A percentile compares a stretch with the other conserved stretches of the same genome.
Evolutionary conservation across 2,329 filamentous ascomycete genomes (phyloP).

Genomic region (Talaromyces sp.): DNA sequence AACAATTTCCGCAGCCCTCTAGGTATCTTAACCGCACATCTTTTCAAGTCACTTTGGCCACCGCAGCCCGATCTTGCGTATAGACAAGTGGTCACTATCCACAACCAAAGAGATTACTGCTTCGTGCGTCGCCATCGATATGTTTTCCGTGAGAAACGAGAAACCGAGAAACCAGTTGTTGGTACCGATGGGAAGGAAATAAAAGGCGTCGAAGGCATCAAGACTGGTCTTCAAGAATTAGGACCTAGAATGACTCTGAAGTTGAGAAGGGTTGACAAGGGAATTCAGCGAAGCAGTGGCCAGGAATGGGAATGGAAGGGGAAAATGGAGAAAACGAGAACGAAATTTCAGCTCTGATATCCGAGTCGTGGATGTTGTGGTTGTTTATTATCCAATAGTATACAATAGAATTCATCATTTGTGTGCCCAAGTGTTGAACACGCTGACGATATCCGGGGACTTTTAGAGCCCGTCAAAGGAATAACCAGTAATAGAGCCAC

Average conservation of each 20-base stretch:
- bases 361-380: not conserved
- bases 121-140: conserved; percentile 90
- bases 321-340: conserved; percentile 88
- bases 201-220: conserved; percentile 78
- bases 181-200: conserved; percentile 78
- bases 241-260: conserved; percentile 83
- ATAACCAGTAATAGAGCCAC: no score
- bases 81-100: conserved; percentile 83
- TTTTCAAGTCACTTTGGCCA: conserved; percentile 79
- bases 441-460: no score
- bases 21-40: conserved; percentile 77
- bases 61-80: conserved; percentile 77
- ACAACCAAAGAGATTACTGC: conserved; percentile 95
- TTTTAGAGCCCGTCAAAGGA: no score
- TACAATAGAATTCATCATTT: not conserved
- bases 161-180: conserved; percentile 81
- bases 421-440: not conserved
- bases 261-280: conserved; percentile 84
- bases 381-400: not conserved
- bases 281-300: conserved; percentile 70
- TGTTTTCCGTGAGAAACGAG: conserved; percentile 82
- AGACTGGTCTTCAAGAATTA: conserved; percentile 84
- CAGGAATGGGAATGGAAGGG: conserved; percentile 97
- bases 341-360: conserved; percentile 80
- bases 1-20: conserved; percentile 95